phyloP scores from a whole-genome alignment of 768 basidiomycete genomes.

The Hirschioporus abietinus region DNA sequence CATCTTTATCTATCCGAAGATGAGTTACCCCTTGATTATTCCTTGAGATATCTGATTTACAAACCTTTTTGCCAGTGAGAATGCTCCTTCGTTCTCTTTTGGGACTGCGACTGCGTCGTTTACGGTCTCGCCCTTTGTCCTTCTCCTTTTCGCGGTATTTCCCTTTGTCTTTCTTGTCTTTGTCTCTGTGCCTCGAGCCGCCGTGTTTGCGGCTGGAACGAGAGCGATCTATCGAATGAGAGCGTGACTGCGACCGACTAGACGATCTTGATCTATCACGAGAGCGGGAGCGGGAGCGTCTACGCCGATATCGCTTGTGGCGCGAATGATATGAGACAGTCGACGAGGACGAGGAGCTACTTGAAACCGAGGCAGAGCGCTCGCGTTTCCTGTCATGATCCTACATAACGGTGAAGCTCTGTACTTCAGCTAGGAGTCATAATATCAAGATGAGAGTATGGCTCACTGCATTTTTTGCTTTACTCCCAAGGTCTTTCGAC shows the following conservation, averaged over 20 bases:
- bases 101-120: slow-evolving; percentile 3
- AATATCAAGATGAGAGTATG: background rate
- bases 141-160: slow-evolving; percentile 28
- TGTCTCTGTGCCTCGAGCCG: slow-evolving; percentile 17
- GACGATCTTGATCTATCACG: background rate
- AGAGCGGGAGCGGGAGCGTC: background rate
- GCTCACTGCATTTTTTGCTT: background rate
- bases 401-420: background rate
- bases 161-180: slow-evolving; percentile 33
- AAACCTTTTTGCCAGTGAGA: slow-evolving; percentile 58
- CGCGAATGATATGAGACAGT: background rate
- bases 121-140: slow-evolving; percentile 23
- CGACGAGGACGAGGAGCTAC: background rate
- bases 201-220: slow-evolving; percentile 18
- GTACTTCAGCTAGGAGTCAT: background rate
- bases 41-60: slow-evolving; percentile 5
- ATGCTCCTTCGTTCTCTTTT: slow-evolving; percentile 48
- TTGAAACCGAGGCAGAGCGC: background rate
- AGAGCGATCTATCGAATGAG: slow-evolving; percentile 21
- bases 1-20: slow-evolving; percentile 44
- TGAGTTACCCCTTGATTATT: background rate
- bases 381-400: background rate
- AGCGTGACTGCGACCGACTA: slow-evolving; percentile 22
- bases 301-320: background rate
- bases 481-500: background rate